These are phyloP conservation scores for Amylostereum areolatum DNA, from an alignment of 1,284 basidiomycete species.

Conservation along the genomic window DNA sequence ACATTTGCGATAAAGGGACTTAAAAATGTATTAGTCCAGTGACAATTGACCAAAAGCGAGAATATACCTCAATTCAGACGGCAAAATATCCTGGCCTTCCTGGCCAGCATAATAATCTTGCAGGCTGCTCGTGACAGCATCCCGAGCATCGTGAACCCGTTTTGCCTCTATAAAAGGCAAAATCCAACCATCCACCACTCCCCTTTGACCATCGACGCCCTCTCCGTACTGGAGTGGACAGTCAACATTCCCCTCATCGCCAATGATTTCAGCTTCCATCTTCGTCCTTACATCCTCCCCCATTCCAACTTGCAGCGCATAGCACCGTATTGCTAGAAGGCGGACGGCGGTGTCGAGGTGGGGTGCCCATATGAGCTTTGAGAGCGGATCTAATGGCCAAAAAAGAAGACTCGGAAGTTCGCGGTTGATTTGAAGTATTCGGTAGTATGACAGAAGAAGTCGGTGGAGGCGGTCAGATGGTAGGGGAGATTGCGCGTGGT, in stretches of 20 bases:
- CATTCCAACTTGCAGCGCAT: constrained; percentile 71
- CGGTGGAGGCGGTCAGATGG: constrained; percentile 51
- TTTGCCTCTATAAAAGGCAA: constrained; percentile 63
- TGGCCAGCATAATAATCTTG: constrained; percentile 43
- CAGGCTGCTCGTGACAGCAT: constrained; percentile 34
- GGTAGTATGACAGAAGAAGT: constrained; percentile 74
- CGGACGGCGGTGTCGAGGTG: constrained; percentile 60
- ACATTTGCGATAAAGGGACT: constrained; percentile 55
- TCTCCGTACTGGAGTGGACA: constrained; percentile 50
- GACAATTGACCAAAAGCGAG: constrained; percentile 12
- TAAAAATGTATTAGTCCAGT: constrained; percentile 14
- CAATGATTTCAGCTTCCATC: constrained; percentile 58
- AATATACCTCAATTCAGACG: constrained; percentile 49
- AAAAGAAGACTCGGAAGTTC: constrained; percentile 52
- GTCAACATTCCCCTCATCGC: constrained; percentile 47
- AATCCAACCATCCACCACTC: constrained; percentile 70
- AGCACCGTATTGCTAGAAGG: constrained; percentile 72
- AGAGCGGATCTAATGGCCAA: constrained; percentile 64
- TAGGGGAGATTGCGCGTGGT: constrained; percentile 21
- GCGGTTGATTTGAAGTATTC: constrained; percentile 70
- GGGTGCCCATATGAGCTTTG: constrained; percentile 47
- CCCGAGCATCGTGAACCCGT: constrained; percentile 51
- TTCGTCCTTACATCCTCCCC: constrained; percentile 66
- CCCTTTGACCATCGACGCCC: constrained; percentile 34
- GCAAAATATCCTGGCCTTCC: constrained; percentile 32